Evolutionary conservation across 768 basidiomycete genomes (phyloP), one percentile per base, ranked within the genome.

Genomic region (Serendipita sp.): DNA sequence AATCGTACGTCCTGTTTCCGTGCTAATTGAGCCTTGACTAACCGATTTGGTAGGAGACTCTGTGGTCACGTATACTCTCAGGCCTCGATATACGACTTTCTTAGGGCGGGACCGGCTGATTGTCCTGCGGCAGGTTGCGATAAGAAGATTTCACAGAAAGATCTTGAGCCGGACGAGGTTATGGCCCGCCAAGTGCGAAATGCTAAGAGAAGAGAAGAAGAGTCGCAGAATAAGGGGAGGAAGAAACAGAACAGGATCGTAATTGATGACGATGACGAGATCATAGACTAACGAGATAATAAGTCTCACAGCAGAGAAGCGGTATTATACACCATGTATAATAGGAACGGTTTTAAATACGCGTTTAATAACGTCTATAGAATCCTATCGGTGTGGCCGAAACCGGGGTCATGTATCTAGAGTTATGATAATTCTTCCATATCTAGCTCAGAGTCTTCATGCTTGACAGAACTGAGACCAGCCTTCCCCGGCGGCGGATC

Each of bases 11-110:
- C 22, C 61, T 42, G 30, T 33, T 68, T 31, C 60, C 38, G 50
- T n/a, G 48, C 56, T 53, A 22, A 20, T 22, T 50, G 14, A 30
- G 44, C 41, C 26, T 33, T 64, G 62, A 16, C 14, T 33, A 3
- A 13, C 30, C 38, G 50, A 30, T 45, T 31, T 48, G 64, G 17
- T 68, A 92, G 88, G 38, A 70, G 72, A 42, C 69, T 81, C 33
- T 96, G 94, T 71, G 76, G 81, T 0, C 94, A 98, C 71, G 88
- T 86, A 0, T 98, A 86, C 75, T 91, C 90, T 2, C 77, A 74
- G 48, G 79, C 72, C 50, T 83, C 89, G 1, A 87, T 97, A 65
- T 71, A 72, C 44, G 82, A 82, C 2, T 83, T 82, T 68, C 81
- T 94, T 68, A 62, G 17, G 17, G 24, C 64, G 41, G 20, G 34